phyloP scores from a whole-genome alignment of 176 grass and related monocot genomes.

The Eragrostis curvula region DNA sequence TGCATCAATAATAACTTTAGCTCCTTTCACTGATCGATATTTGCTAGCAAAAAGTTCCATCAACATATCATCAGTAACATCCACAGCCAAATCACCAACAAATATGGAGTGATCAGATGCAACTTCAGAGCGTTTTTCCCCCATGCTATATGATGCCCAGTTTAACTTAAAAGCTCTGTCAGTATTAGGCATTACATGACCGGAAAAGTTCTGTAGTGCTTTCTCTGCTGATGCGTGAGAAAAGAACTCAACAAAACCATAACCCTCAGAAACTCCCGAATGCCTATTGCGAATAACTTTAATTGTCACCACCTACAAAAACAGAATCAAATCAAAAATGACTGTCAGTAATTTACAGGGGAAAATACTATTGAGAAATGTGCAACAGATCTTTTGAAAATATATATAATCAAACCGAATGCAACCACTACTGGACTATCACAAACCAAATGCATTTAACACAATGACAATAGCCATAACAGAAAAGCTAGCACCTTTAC shows the following conservation, averaged over 20 bases:
- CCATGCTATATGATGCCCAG: conserved; percentile 76
- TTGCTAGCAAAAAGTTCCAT: conserved; percentile 67
- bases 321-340: conserved; percentile 26
- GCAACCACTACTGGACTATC: neutral
- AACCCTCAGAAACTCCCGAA: conserved; percentile 64
- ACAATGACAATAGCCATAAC: neutral
- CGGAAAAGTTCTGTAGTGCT: conserved; percentile 61
- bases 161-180: conserved; percentile 70
- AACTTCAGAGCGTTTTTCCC: conserved; percentile 66
- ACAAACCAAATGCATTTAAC: neutral
- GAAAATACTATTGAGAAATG: neutral
- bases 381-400: neutral
- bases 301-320: conserved; percentile 68
- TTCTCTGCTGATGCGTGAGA: conserved; percentile 65
- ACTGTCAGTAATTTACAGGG: conserved; percentile 22
- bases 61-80: conserved; percentile 67
- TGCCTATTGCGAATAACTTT: conserved; percentile 76
- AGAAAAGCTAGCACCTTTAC: neutral
- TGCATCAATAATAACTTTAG: conserved; percentile 79
- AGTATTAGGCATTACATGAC: conserved; percentile 79
- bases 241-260: conserved; percentile 74
- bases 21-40: conserved; percentile 69
- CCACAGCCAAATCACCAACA: conserved; percentile 72
- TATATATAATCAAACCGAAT: neutral
- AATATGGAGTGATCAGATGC: conserved; percentile 71